phyloP scores from a whole-genome alignment of 768 basidiomycete genomes.

The Amyloporia xantha region DNA sequence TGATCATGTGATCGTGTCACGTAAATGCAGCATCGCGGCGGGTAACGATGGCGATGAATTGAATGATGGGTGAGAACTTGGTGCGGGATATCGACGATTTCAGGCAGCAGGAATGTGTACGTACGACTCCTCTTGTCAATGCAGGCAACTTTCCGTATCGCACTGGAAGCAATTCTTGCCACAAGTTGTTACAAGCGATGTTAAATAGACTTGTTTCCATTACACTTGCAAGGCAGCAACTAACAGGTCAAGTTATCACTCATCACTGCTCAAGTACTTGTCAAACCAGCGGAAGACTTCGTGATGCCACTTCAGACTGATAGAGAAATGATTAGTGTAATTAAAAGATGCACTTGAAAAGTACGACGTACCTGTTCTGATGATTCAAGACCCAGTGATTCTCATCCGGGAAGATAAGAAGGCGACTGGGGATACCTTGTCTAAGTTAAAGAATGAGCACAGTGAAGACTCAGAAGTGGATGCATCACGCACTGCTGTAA shows the following conservation, averaged over 20 bases:
- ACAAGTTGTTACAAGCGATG: neutral
- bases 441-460: conserved; percentile 28
- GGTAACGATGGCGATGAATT: neutral
- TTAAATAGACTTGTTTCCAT: too few species aligned
- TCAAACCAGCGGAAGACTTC: conserved; percentile 93
- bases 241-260: too few species aligned
- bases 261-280: conserved; percentile 42
- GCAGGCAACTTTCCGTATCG: too few species aligned
- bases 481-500: conserved; percentile 63
- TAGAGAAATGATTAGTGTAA: too few species aligned
- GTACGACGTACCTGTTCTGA: conserved; percentile 52
- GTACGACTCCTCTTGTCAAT: too few species aligned
- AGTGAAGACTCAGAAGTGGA: neutral
- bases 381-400: conserved; percentile 89
- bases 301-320: conserved; percentile 87
- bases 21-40: neutral
- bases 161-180: too few species aligned
- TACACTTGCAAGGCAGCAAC: conserved; percentile 28
- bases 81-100: too few species aligned
- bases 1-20: neutral
- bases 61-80: neutral
- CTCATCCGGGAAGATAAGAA: conserved; percentile 84
- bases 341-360: neutral
- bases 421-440: conserved; percentile 61
- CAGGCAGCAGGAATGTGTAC: too few species aligned